Percentiles rank a stretch among this genome's conserved stretches.
Evolutionary conservation across 805 yeast genomes (phyloP).

Genomic region (Wilhelminamyces savonicus): DNA sequence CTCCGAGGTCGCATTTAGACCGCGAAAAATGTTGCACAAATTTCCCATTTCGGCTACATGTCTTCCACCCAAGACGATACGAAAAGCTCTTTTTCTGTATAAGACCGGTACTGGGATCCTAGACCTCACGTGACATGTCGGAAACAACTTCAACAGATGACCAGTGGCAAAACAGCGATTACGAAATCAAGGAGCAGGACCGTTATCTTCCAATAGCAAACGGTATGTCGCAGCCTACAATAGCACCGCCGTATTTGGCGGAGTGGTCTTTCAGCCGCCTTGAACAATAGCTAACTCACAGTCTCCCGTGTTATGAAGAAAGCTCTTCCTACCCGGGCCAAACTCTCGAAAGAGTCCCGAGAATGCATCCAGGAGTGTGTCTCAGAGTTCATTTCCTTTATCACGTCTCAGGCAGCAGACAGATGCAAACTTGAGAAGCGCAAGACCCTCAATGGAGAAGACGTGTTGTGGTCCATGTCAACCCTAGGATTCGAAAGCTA

Average conservation of each 20-base stretch:
- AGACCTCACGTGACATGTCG: too few relatives aligned
- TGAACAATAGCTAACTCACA: conserved; percentile 6
- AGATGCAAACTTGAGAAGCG: conserved; percentile 59
- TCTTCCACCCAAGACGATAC: too few relatives aligned
- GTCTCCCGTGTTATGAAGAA: conserved; percentile 72
- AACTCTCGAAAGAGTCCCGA: conserved; percentile 73
- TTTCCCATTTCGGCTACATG: too few relatives aligned
- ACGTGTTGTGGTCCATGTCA: conserved; percentile 56
- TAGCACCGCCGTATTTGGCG: too few relatives aligned
- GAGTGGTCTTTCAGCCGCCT: background rate
- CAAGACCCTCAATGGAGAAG: conserved; percentile 68
- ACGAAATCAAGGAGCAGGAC: conserved; percentile 40
- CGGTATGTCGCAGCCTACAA: conserved; percentile 16
- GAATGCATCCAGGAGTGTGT: conserved; percentile 74
- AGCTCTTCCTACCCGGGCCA: conserved; percentile 67
- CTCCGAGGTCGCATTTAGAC: too few relatives aligned
- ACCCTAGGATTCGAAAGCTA: conserved; percentile 66
- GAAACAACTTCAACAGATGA: too few relatives aligned
- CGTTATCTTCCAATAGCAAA: conserved; percentile 39
- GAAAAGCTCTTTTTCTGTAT: too few relatives aligned
- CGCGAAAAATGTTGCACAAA: too few relatives aligned
- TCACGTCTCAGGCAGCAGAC: conserved; percentile 62
- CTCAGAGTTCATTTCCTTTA: conserved; percentile 59
- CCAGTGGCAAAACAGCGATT: too few relatives aligned
- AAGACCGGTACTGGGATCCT: too few relatives aligned